A percentile compares a stretch with the other conserved stretches of the same genome.
Evolutionary conservation across 306 rosid genomes (phyloP).

Genomic region (Cucurbita maxima): DNA sequence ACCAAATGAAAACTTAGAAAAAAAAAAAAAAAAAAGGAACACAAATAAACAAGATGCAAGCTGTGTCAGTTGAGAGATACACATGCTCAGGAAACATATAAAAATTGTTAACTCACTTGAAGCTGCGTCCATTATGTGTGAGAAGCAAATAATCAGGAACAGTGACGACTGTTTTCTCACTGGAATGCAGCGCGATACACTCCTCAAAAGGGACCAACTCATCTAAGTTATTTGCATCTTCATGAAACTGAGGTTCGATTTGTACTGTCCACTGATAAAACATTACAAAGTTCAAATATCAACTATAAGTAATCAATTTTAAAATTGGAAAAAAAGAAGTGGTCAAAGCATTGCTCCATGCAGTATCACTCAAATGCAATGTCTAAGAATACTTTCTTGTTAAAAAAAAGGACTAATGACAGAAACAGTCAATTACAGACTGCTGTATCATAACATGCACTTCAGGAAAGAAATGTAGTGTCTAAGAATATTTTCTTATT

Average conservation of each 20-base stretch:
- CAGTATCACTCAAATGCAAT: neutral
- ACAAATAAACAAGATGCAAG: neutral
- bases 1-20: neutral
- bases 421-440: neutral
- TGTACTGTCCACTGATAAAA: constrained; percentile 76
- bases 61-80: neutral
- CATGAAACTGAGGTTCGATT: constrained; percentile 79
- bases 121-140: constrained; percentile 84
- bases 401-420: neutral
- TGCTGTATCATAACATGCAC: neutral
- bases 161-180: constrained; percentile 54
- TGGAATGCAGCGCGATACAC: constrained; percentile 64
- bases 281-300: neutral
- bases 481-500: neutral
- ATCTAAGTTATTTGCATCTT: constrained; percentile 70
- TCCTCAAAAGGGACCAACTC: constrained; percentile 94
- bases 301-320: neutral
- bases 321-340: neutral
- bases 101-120: constrained; percentile 55
- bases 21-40: neutral
- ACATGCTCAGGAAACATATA: neutral
- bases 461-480: neutral
- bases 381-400: neutral
- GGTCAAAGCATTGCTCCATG: neutral
- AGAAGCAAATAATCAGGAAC: constrained; percentile 73